Evolutionary conservation across 108 stramenopile species (phyloP).

Genomic region (Nitzschia inconspicua): DNA sequence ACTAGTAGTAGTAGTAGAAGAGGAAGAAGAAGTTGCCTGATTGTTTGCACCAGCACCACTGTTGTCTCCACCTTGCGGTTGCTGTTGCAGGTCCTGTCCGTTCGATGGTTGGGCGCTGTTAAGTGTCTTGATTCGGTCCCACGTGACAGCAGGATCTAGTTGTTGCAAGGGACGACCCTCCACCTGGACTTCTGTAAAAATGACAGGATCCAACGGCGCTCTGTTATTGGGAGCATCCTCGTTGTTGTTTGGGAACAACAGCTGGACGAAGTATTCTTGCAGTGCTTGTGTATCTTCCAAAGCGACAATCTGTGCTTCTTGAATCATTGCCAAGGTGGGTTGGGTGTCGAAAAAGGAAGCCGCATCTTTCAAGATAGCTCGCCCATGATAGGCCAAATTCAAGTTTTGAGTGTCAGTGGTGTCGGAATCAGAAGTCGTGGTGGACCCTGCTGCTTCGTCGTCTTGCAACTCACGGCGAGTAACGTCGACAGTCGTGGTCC

Average conservation of each 20-base stretch:
- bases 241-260: too few species aligned
- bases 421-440: too few species aligned
- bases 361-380: too few species aligned
- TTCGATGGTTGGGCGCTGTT: too few species aligned
- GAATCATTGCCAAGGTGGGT: neutral
- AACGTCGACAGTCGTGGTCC: neutral
- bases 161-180: neutral
- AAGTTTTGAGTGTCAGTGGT: too few species aligned
- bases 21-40: too few species aligned
- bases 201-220: neutral
- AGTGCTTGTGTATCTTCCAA: slow-evolving; percentile 2
- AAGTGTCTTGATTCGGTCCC: too few species aligned
- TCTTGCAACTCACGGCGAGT: neutral
- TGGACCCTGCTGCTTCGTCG: neutral
- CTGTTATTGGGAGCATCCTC: neutral
- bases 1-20: too few species aligned
- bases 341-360: too few species aligned
- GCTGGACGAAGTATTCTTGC: slow-evolving; percentile 1
- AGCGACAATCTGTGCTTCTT: neutral
- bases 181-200: slow-evolving; percentile 8
- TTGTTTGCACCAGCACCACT: too few species aligned
- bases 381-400: too few species aligned
- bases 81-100: neutral
- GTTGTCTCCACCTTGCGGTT: too few species aligned
- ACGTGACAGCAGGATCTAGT: neutral